These are phyloP conservation scores for Tylopilus subfusipes DNA, from an alignment of 768 basidiomycete species.

Conservation along the genomic window DNA sequence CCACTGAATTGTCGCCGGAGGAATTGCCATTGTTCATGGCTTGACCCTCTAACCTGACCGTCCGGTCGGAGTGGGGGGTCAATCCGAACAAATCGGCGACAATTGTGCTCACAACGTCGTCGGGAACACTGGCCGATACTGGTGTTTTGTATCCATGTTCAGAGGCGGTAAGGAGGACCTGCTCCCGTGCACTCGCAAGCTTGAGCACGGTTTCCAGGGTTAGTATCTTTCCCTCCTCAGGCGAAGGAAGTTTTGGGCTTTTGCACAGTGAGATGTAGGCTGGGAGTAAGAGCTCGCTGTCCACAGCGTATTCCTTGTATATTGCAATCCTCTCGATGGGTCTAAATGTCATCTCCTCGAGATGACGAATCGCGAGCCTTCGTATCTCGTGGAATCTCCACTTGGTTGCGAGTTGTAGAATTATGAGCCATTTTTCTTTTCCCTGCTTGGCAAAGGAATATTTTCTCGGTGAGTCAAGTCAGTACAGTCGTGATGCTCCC, in stretches of 20 bases:
- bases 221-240: constrained; percentile 54
- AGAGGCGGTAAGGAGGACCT: constrained; percentile 34
- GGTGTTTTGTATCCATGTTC: constrained; percentile 29
- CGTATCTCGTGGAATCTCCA: constrained; percentile 57
- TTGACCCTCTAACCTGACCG: constrained; percentile 9
- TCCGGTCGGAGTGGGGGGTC: constrained; percentile 1
- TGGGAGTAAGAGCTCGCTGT: constrained; percentile 45
- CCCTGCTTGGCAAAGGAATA: constrained; percentile 54
- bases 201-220: constrained; percentile 53
- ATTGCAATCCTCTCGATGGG: constrained; percentile 53
- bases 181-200: constrained; percentile 54
- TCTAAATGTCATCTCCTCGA: constrained; percentile 44
- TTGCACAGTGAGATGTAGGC: constrained; percentile 51
- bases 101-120: constrained; percentile 26
- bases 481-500: background rate
- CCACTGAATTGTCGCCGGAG: background rate
- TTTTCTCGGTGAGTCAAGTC: constrained; percentile 32
- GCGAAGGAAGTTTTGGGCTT: constrained; percentile 47
- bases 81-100: constrained; percentile 34
- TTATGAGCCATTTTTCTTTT: constrained; percentile 49
- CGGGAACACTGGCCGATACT: constrained; percentile 23
- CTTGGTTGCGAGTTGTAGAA: constrained; percentile 49
- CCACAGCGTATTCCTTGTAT: constrained; percentile 53
- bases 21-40: background rate
- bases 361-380: constrained; percentile 50